These are phyloP conservation scores for Leavenworthia alabamica DNA, from an alignment of 345 rosid genomes.

Conservation along the genomic window DNA sequence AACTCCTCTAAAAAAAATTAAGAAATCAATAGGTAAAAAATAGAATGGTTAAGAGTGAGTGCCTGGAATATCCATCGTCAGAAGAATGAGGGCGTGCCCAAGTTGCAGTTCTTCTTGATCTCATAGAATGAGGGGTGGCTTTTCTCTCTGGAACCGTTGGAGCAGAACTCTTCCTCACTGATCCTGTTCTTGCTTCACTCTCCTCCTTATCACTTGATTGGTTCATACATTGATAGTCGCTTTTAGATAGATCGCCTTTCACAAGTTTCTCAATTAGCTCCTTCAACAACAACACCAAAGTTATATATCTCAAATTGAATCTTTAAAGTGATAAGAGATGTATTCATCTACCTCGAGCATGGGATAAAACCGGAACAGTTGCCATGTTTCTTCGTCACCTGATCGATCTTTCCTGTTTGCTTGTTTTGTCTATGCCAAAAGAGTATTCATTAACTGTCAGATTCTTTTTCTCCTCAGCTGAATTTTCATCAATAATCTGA, in stretches of 20 bases:
- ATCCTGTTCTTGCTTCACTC: slow-evolving; percentile 29
- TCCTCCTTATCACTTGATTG: slow-evolving; percentile 31
- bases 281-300: slow-evolving; percentile 35
- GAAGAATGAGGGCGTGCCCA: slow-evolving; percentile 70
- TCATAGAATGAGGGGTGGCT: slow-evolving; percentile 69
- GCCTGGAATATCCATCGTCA: slow-evolving; percentile 87
- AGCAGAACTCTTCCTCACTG: slow-evolving; percentile 36
- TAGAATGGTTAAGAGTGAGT: not conserved
- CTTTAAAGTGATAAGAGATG: not conserved
- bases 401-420: slow-evolving; percentile 80
- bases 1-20: not conserved
- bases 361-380: slow-evolving; percentile 82
- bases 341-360: slow-evolving; percentile 62
- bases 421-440: slow-evolving; percentile 53
- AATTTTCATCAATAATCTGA: not conserved
- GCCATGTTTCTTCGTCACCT: slow-evolving; percentile 92
- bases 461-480: not conserved
- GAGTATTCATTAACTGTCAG: slow-evolving; percentile 8
- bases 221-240: slow-evolving; percentile 53
- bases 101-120: slow-evolving; percentile 78
- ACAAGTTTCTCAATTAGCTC: slow-evolving; percentile 68
- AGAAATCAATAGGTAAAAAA: not conserved
- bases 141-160: slow-evolving; percentile 49
- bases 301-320: not conserved
- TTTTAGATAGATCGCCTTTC: slow-evolving; percentile 66